phyloP scores from a whole-genome alignment of 2,329 filamentous ascomycete species.

The Clathrospora elynae region DNA sequence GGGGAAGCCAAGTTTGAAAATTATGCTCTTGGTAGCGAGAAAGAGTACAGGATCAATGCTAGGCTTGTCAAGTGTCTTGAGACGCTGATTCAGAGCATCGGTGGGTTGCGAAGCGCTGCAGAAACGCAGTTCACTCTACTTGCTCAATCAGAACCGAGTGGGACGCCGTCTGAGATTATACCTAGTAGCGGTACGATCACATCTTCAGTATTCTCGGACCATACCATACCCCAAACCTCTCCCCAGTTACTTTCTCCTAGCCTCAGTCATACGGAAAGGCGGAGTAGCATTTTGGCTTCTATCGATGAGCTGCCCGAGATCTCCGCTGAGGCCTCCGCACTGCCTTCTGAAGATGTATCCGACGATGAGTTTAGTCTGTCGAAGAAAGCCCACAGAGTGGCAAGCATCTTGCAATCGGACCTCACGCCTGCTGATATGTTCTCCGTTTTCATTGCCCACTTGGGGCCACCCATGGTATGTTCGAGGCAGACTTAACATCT shows the following conservation, averaged over 20 bases:
- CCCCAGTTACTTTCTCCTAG: constrained; percentile 35
- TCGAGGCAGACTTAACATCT: neutral
- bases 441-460: constrained; percentile 81
- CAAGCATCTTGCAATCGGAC: constrained; percentile 35
- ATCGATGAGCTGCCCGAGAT: constrained; percentile 51
- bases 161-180: constrained; percentile 17
- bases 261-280: constrained; percentile 39
- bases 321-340: constrained; percentile 37
- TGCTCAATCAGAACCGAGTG: constrained; percentile 59
- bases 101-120: constrained; percentile 86
- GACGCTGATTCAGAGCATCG: constrained; percentile 82
- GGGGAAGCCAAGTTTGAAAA: constrained; percentile 89
- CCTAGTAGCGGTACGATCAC: constrained; percentile 27
- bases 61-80: constrained; percentile 83
- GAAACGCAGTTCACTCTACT: constrained; percentile 86
- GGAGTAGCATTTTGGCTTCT: constrained; percentile 48
- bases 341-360: constrained; percentile 33
- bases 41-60: constrained; percentile 77
- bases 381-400: constrained; percentile 25
- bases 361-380: constrained; percentile 34
- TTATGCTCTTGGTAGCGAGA: constrained; percentile 78
- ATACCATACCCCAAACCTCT: constrained; percentile 29
- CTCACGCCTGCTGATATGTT: constrained; percentile 81
- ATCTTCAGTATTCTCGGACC: constrained; percentile 35
- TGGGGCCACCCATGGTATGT: constrained; percentile 83